Base-by-base conservation (phyloP, 768 basidiomycete genomes). In the Daedalea quercina region DNA sequence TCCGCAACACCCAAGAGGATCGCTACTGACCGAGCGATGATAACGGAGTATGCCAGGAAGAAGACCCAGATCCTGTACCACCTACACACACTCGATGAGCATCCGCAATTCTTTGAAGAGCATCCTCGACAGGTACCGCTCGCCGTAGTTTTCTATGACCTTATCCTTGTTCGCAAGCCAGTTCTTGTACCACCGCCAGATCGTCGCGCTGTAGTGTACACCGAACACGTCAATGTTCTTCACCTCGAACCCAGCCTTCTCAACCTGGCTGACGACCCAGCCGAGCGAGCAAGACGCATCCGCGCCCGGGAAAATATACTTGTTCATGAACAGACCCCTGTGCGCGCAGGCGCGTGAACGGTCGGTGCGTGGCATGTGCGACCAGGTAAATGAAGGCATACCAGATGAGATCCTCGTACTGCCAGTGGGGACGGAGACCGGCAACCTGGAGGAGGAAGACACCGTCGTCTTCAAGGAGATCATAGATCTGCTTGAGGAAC, bases 371-470 rank as follows among this genome's bases (percentile, higher is more conserved):
- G n/a, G 45, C 24, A 49, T 17, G 47, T 25, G 46, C 52, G 26
- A 1, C 12, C 3, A 19, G 37, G 1, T 24, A 1, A 6, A 25
- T 3, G 3, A 50, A 11, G 67, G n/a, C 71, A 35, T 62, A 86
- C 93, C 96, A 99, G 60, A 92, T 84, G 52, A 99, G 82, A 67
- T 99, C 96, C 74, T 99, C 96, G 60, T 85, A 98, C 67, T 98
- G 96, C 96, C 96, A 99, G n/a, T 76, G 68, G 3, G 94, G 94
- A 33, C 95, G 85, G 60, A 97, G 74, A 56, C 96, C 96, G 45
- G 96, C 92, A n/a, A 99, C 95, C 72, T 99, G 96, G 73, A 94
- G 79, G 43, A 98, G 90, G 63, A 98, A 87, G 53, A 86, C 80
- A 28, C 96, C 96, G 58, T 98, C 88, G 67, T 99, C 94, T 54